Percentiles rank a stretch among this genome's conserved stretches.
Conservation (phyloP, 306 rosid genomes). For the Sindora glabra region DNA sequence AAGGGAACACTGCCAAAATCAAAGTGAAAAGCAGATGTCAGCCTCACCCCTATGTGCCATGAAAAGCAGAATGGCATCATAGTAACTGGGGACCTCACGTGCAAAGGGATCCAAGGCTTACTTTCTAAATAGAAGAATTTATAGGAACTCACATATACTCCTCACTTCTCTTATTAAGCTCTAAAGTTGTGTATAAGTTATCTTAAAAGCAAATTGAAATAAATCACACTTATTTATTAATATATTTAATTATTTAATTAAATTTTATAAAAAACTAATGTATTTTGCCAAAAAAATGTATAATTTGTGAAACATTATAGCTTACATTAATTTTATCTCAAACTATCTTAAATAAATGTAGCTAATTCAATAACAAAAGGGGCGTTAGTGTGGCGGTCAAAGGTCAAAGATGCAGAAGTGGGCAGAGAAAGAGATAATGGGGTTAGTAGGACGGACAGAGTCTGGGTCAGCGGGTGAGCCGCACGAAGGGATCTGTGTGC, state of each 20-base stretch:
- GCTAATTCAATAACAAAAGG: no score
- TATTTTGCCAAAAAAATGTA: no score
- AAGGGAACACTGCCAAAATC: neutral
- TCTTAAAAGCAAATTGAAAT: no score
- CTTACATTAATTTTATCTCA: no score
- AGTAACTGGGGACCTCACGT: constrained; percentile 55
- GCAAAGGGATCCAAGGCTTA: constrained; percentile 59
- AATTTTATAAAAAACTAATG: no score
- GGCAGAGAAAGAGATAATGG: constrained; percentile 18
- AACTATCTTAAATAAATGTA: no score
- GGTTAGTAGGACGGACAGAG: constrained; percentile 43
- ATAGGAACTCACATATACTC: constrained; percentile 23
- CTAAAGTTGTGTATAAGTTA: neutral
- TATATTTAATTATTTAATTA: no score
- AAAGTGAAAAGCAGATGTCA: constrained; percentile 16
- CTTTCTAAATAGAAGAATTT: neutral
- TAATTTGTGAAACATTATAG: no score
- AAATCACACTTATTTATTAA: no score
- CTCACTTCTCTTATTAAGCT: constrained; percentile 6
- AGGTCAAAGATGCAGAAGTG: constrained; percentile 54
- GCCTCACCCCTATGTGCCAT: constrained; percentile 54
- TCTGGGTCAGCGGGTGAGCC: constrained; percentile 66
- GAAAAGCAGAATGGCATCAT: constrained; percentile 53
- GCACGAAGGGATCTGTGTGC: constrained; percentile 75
- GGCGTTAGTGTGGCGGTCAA: constrained; percentile 42